Evolutionary conservation across 2,329 filamentous ascomycete species (phyloP).

Genomic region (Pseudogymnoascus sp.): DNA sequence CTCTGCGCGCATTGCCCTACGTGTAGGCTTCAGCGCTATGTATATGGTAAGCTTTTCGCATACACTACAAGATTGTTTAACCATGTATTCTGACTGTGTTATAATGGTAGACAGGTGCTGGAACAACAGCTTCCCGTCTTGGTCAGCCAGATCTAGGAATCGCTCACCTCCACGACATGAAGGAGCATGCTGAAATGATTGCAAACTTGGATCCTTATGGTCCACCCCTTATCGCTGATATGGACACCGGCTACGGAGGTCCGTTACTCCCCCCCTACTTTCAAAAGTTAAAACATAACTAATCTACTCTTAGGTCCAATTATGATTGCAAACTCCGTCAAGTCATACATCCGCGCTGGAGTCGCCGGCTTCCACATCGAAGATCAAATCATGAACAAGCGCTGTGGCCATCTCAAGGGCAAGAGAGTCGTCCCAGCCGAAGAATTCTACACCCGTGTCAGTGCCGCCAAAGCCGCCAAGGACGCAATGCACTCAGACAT

Average conservation of each 20-base stretch:
- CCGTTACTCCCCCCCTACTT: too few relatives aligned
- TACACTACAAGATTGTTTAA: too few relatives aligned
- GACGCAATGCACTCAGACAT: slow-evolving; percentile 47
- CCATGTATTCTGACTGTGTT: neutral
- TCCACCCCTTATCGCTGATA: slow-evolving; percentile 45
- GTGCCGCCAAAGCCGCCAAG: slow-evolving; percentile 46
- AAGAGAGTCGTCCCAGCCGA: slow-evolving; percentile 50
- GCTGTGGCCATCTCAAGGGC: slow-evolving; percentile 57
- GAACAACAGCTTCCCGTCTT: slow-evolving; percentile 41
- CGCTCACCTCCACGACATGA: slow-evolving; percentile 45
- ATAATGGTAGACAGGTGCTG: slow-evolving; percentile 38
- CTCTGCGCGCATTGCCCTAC: slow-evolving; percentile 55
- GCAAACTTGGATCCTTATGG: slow-evolving; percentile 41
- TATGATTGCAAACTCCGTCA: slow-evolving; percentile 46
- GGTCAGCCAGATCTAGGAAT: slow-evolving; percentile 45
- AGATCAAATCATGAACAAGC: slow-evolving; percentile 56
- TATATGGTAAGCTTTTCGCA: slow-evolving; percentile 52
- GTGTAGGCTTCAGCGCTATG: slow-evolving; percentile 53
- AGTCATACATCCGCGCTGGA: slow-evolving; percentile 47
- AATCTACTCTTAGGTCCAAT: slow-evolving; percentile 30
- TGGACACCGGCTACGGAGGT: slow-evolving; percentile 49
- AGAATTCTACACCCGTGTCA: slow-evolving; percentile 48
- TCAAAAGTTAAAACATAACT: too few relatives aligned
- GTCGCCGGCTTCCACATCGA: slow-evolving; percentile 55
- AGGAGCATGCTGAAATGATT: slow-evolving; percentile 46